phyloP scores from a whole-genome alignment of 768 basidiomycete species.

The Boletus insuetus region DNA sequence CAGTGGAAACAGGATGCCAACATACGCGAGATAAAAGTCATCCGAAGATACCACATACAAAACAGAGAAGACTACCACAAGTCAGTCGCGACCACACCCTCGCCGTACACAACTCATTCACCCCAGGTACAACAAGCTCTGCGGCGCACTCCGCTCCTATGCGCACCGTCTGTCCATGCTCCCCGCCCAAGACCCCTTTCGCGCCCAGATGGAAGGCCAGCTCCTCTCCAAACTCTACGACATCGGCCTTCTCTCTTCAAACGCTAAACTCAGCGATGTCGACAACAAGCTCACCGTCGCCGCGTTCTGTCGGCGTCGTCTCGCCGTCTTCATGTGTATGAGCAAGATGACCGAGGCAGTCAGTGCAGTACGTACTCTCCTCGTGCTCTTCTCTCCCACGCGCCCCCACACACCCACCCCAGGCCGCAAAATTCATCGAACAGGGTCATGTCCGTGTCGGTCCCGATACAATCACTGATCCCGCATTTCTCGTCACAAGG shows the following conservation, averaged over 20 bases:
- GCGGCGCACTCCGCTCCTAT: constrained; percentile 79
- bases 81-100: constrained; percentile 32
- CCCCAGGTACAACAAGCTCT: constrained; percentile 88
- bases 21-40: constrained; percentile 86
- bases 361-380: constrained; percentile 65
- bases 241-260: constrained; percentile 86
- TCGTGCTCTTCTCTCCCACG: constrained; percentile 3
- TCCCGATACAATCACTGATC: constrained; percentile 93
- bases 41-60: constrained; percentile 95
- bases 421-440: constrained; percentile 97
- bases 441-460: constrained; percentile 98
- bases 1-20: constrained; percentile 98
- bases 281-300: constrained; percentile 94
- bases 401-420: constrained; percentile 8
- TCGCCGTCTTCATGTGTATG: constrained; percentile 91
- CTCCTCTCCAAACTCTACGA: constrained; percentile 95
- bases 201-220: constrained; percentile 78
- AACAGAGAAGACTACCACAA: constrained; percentile 93
- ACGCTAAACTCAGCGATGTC: constrained; percentile 89
- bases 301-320: constrained; percentile 86
- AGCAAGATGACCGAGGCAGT: constrained; percentile 96
- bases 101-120: neutral
- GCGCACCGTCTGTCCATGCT: constrained; percentile 86
- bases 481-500: constrained; percentile 93
- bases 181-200: constrained; percentile 86